A percentile compares a stretch with the other conserved stretches of the same genome.
These are phyloP conservation scores for Psidium guajava DNA, from an alignment of 345 rosid species.

Conservation along the genomic window DNA sequence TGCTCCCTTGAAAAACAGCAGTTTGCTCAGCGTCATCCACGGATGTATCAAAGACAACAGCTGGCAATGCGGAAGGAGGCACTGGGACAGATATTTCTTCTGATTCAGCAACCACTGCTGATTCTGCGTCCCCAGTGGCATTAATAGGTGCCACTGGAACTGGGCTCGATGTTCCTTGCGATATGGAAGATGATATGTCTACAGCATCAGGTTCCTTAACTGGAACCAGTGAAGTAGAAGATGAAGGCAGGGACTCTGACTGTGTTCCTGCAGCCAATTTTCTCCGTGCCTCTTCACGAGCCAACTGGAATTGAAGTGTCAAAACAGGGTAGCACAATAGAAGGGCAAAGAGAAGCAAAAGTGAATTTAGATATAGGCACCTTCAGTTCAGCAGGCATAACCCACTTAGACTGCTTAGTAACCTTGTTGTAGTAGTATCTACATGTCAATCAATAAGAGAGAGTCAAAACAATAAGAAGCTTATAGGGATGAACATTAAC, in stretches of 20 bases:
- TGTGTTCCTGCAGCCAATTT: conserved; percentile 20
- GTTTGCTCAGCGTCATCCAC: conserved; percentile 12
- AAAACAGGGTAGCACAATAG: neutral
- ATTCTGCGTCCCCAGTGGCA: conserved; percentile 6
- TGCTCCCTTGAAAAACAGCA: conserved; percentile 27
- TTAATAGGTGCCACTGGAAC: conserved; percentile 29
- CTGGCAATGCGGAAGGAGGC: conserved; percentile 26
- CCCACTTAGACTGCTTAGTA: conserved; percentile 88
- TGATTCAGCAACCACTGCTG: neutral
- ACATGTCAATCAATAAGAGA: conserved; percentile 12
- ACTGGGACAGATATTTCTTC: conserved; percentile 17
- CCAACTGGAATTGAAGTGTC: conserved; percentile 41
- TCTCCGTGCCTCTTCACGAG: conserved; percentile 61
- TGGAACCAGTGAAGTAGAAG: conserved; percentile 13
- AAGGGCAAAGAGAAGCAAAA: neutral
- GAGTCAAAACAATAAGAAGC: conserved; percentile 4
- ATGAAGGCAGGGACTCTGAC: conserved; percentile 13
- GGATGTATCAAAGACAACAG: conserved; percentile 24
- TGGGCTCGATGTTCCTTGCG: conserved; percentile 43
- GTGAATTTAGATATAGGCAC: conserved; percentile 16
- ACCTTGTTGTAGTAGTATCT: conserved; percentile 85
- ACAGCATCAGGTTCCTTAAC: conserved; percentile 21
- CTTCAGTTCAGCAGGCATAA: conserved; percentile 85
- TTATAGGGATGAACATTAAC: neutral
- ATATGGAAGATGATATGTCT: conserved; percentile 24